phyloP scores from a whole-genome alignment of 106 monocot species.

The Dendrobium chrysotoxum region DNA sequence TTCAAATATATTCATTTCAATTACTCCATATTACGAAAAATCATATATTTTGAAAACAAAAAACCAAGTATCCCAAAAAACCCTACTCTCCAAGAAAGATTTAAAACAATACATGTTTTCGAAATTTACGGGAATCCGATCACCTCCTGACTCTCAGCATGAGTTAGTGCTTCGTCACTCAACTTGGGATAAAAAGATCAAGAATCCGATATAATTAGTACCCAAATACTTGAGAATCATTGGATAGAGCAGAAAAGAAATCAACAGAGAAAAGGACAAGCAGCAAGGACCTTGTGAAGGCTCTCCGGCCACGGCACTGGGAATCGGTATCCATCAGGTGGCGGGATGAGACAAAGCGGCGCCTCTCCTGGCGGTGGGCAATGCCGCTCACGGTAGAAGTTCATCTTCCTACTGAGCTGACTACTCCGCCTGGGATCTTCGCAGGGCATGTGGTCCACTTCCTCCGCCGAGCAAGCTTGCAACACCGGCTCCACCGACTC shows the following conservation, averaged over 20 bases:
- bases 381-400: constrained; percentile 85
- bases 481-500: background rate
- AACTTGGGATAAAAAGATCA: too few relatives aligned
- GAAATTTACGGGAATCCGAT: background rate
- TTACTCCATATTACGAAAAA: too few relatives aligned
- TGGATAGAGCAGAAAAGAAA: background rate
- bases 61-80: too few relatives aligned
- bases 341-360: constrained; percentile 68
- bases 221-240: background rate
- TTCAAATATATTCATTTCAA: too few relatives aligned
- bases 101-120: background rate
- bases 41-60: too few relatives aligned
- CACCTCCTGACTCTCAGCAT: too few relatives aligned
- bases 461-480: constrained; percentile 56
- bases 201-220: background rate
- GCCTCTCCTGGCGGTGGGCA: constrained; percentile 58
- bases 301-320: constrained; percentile 87
- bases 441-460: constrained; percentile 86
- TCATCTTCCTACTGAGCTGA: constrained; percentile 81
- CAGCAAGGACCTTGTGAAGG: constrained; percentile 57
- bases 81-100: too few relatives aligned
- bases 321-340: constrained; percentile 58
- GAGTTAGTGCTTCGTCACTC: too few relatives aligned
- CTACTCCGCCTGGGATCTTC: constrained; percentile 87
- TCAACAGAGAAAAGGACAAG: background rate